These are phyloP conservation scores for Mytilinidion resinicola DNA, from an alignment of 495 filamentous ascomycete genomes.

Conservation along the genomic window DNA sequence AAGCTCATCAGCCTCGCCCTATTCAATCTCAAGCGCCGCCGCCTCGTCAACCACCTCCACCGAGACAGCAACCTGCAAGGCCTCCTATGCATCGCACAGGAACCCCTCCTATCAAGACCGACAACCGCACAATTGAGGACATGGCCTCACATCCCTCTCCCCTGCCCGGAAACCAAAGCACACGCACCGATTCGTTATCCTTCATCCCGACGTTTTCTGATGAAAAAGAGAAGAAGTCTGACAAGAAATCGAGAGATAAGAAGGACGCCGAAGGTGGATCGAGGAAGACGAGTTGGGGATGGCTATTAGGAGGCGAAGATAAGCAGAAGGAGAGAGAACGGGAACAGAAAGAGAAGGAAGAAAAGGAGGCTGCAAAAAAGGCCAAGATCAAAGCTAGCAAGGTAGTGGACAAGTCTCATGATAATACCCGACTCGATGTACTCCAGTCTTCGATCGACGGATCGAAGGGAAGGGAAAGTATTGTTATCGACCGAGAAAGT, in stretches of 20 bases:
- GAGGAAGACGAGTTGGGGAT: constrained; percentile 81
- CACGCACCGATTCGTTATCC: constrained; percentile 69
- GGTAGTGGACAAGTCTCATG: constrained; percentile 48
- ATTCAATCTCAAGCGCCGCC: constrained; percentile 3
- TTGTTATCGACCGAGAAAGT: constrained; percentile 70
- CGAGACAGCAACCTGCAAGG: constrained; percentile 11
- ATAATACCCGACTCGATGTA: constrained; percentile 73
- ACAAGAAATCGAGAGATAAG: constrained; percentile 55
- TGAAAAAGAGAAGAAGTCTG: constrained; percentile 59
- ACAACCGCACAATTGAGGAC: constrained; percentile 50
- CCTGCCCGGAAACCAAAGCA: constrained; percentile 59
- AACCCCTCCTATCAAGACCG: constrained; percentile 21
- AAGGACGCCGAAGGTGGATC: constrained; percentile 50
- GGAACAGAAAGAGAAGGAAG: constrained; percentile 46
- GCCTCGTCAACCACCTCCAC: constrained; percentile 2
- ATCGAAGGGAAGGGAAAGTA: constrained; percentile 54
- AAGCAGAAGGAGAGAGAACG: constrained; percentile 63
- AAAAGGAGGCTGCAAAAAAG: constrained; percentile 42
- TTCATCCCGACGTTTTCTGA: constrained; percentile 74
- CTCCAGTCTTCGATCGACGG: constrained; percentile 73
- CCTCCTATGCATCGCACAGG: constrained; percentile 5
- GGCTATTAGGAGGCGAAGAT: constrained; percentile 64
- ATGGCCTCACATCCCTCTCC: constrained; percentile 57
- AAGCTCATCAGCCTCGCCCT: constrained; percentile 10
- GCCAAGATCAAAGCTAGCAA: constrained; percentile 51